Evolutionary conservation across 192 early-diverging fungal genomes (phyloP), one percentile per base, ranked within the genome.

Genomic region (Lobulomyces angularis): DNA sequence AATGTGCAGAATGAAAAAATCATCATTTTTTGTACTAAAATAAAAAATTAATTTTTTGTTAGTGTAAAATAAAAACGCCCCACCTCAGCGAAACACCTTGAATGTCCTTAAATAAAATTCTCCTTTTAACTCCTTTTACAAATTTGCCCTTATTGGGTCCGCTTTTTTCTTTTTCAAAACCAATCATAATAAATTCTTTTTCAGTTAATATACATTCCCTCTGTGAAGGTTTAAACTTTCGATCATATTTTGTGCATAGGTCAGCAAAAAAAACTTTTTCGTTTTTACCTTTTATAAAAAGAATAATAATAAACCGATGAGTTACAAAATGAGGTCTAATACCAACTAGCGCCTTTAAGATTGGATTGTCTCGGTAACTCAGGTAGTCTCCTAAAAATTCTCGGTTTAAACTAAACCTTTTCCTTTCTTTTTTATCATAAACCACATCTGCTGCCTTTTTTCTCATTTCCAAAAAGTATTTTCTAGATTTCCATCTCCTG

Each of bases 331-430:
- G 17, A 7, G 16, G 21, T 7, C 8, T 6, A 56, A 29, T 37
- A 71, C 71, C 72, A 35, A 75, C 54, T 22, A 77, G 48, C 5
- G 43, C 26, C 38, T 76, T 77, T 43, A 76, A 35, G 18, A 74
- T 47, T 16, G 71, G 58, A 46, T 77, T 73, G 45, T 71, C 65
- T 28, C 74, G 43, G 20, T 56, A 59, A 31, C 65, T 71, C 23
- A 98, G 53, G 53, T 98, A 96, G 52, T 98, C 94, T 22, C 94
- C 94, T 27, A 74, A 51, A 58, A 87, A 98, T 40, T 82, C 73
- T 30, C 92, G 71, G 57, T 83, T 82, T 34, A 98, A 48, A 37
- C 79, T 83, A 64, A 83, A 88, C 16, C 90, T 67, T 44, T 90
- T 81, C 36, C 94, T 69, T 50, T 98, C 92, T 59, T 95, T 98